Evolutionary conservation across 2,329 filamentous ascomycete genomes (phyloP), one percentile per base, ranked within the genome.

Genomic region (Phialophora macrospora): DNA sequence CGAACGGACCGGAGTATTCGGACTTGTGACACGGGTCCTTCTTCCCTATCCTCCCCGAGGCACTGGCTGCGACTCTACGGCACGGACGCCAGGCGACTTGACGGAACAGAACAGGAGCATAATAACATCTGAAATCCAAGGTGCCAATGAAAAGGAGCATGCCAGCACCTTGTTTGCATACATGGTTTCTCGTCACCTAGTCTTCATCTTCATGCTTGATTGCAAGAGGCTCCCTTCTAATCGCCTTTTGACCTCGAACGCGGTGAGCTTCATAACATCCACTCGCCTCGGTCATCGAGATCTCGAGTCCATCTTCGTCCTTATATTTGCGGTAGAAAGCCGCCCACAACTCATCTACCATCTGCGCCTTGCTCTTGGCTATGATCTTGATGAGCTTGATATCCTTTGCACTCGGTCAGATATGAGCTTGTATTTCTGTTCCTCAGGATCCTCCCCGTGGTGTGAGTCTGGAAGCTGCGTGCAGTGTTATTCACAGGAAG

Each of bases 361-460:
- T 22, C 56, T 49, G 41, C 24, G 28, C 11, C 56, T 32, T 32
- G 9, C 28, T 46, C 22, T 34, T 32, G 6, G n/a, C 30, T n/a
- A 44, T 59, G 9, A 46, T 32, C 7, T 30, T 14, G 28, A 51
- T 59, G 4, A 49, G 46, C 26, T 32, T 34, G 17, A 7, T 17
- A 28, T 59, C 24, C 49, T 17, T 24, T 20, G 44, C 44, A 24
- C 49, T 59, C 44, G 17, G 14, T 59, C 41, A 14, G 44, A 49
- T 8, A 34, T 59, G 17, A 32, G n/a, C 56, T 34, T n/a, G 28
- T 59, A 59, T 24, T 49, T 59, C 38, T 9, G n/a, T 5, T 28
- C 28, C 28, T 28, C 28, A 7, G 56, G 56, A 11, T 32, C 17
- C 22, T 24, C n/a, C 8, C 55, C 32, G 17, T 44, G 55, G 48